Conservation (phyloP, 371 early-diverging fungal species). For the Lichtheimia ornata region DNA sequence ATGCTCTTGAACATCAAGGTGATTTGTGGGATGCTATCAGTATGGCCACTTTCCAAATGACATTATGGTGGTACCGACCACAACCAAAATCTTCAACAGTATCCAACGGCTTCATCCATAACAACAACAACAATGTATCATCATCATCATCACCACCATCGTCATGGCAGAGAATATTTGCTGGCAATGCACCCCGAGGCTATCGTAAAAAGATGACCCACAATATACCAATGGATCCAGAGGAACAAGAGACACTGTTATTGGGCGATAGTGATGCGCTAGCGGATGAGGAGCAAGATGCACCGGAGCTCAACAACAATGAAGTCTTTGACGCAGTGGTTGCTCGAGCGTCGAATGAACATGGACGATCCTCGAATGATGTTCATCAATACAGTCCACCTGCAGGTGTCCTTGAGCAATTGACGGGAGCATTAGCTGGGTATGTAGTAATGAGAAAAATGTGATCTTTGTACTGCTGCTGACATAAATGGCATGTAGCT, state of each 20-base stretch:
- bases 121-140: background rate
- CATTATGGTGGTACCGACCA: slow-evolving; percentile 15
- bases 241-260: slow-evolving; percentile 23
- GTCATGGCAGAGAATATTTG: slow-evolving; percentile 26
- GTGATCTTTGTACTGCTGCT: too few species aligned
- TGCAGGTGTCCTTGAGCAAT: slow-evolving; percentile 8
- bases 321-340: slow-evolving; percentile 32
- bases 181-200: slow-evolving; percentile 2
- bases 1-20: slow-evolving; percentile 5
- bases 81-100: background rate
- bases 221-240: slow-evolving; percentile 16
- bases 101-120: background rate
- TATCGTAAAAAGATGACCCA: slow-evolving; percentile 6
- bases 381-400: slow-evolving; percentile 1
- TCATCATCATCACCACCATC: background rate
- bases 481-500: slow-evolving; percentile 21
- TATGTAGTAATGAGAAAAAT: slow-evolving; percentile 5
- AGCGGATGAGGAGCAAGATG: slow-evolving; percentile 34
- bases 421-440: slow-evolving; percentile 18
- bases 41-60: slow-evolving; percentile 10
- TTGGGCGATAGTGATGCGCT: slow-evolving; percentile 17
- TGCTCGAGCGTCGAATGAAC: slow-evolving; percentile 15
- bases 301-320: slow-evolving; percentile 31
- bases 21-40: slow-evolving; percentile 10
- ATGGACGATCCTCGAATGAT: background rate